Conservation (phyloP, 1,139 yeast genomes). For the Nakaseomyces bracarensis region DNA sequence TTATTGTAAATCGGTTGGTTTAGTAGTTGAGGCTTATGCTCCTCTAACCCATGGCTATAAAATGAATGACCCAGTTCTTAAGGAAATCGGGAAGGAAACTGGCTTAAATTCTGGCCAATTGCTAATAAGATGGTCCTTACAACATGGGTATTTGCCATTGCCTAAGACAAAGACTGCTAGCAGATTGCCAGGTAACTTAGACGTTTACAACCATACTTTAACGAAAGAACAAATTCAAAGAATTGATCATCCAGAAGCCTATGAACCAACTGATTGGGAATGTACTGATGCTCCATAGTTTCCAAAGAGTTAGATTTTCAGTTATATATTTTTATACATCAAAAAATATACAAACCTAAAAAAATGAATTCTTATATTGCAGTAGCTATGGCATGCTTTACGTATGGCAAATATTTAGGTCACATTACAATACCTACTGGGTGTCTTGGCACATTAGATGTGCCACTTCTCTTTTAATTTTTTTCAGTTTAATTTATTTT, state of each 20-base stretch:
- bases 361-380: no score
- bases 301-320: no score
- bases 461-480: not conserved
- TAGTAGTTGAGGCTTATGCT: slow-evolving; percentile 59
- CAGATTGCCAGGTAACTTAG: slow-evolving; percentile 42
- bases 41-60: slow-evolving; percentile 60
- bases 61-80: slow-evolving; percentile 42
- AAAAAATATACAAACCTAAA: no score
- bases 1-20: slow-evolving; percentile 43
- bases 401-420: no score
- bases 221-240: slow-evolving; percentile 38
- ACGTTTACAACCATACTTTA: slow-evolving; percentile 44
- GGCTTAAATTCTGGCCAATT: slow-evolving; percentile 38
- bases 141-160: slow-evolving; percentile 60
- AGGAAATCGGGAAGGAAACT: slow-evolving; percentile 33
- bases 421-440: no score
- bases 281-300: slow-evolving; percentile 46
- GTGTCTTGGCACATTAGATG: no score
- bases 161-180: slow-evolving; percentile 55
- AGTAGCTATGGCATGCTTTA: no score
- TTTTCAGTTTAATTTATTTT: not conserved
- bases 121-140: slow-evolving; percentile 44
- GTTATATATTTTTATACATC: no score
- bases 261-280: slow-evolving; percentile 70
- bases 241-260: slow-evolving; percentile 46